Conservation (phyloP, 2,329 filamentous ascomycete species). For the Clarireedia homoeocarpa region DNA sequence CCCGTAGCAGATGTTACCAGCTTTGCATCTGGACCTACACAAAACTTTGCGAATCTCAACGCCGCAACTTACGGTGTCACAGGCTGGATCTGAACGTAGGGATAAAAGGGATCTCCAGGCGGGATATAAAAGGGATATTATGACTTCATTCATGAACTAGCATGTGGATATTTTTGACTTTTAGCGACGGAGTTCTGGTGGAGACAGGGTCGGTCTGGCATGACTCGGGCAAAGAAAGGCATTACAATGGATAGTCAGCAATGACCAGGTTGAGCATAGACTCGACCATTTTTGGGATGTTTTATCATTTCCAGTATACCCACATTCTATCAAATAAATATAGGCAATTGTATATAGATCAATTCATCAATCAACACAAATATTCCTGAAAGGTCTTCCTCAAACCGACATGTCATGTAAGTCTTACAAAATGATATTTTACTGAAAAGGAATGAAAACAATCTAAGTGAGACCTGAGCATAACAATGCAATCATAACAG, state of each 20-base stretch:
- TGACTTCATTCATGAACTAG: slow-evolving; percentile 1
- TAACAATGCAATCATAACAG: too few species aligned
- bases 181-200: slow-evolving; percentile 6
- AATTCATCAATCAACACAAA: too few species aligned
- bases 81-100: slow-evolving; percentile 6
- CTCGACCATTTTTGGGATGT: neutral
- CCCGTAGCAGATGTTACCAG: neutral
- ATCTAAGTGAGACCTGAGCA: too few species aligned
- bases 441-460: too few species aligned
- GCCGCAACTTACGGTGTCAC: neutral
- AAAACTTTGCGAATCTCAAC: neutral
- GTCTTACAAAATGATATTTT: too few species aligned
- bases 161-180: slow-evolving; percentile 5
- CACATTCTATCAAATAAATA: too few species aligned
- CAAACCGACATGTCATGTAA: too few species aligned
- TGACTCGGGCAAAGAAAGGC: neutral
- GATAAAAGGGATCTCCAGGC: neutral
- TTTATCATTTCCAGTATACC: neutral
- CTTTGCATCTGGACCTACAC: slow-evolving; percentile 1
- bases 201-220: neutral
- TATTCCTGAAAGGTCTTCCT: too few species aligned
- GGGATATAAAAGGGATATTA: slow-evolving; percentile 6
- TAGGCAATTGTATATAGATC: too few species aligned
- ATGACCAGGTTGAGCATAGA: neutral
- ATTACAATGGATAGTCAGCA: neutral